A percentile compares a stretch with the other conserved stretches of the same genome.
phyloP scores from a whole-genome alignment of 2,329 filamentous ascomycete species.

The Trichoderma brevicompactum region DNA sequence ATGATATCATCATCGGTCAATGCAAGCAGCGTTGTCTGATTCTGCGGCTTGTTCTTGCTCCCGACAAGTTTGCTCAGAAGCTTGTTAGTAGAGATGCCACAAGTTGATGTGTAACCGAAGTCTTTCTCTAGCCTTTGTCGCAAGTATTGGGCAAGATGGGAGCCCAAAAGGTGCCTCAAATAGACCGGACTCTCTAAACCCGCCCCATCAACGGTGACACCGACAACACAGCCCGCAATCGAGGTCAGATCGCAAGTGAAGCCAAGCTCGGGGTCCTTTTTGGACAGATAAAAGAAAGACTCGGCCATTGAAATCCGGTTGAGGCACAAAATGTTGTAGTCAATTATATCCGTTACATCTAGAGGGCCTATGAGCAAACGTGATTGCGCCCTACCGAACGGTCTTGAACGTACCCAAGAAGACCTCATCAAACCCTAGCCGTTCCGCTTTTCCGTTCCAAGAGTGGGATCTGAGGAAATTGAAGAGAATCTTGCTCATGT shows the following conservation, averaged over 20 bases:
- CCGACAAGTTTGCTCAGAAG: conserved; percentile 84
- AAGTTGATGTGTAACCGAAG: conserved; percentile 84
- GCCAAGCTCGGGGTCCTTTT: conserved; percentile 74
- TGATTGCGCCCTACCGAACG: neutral
- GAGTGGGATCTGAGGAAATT: conserved; percentile 71
- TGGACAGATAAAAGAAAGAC: conserved; percentile 81
- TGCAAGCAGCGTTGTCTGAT: conserved; percentile 81
- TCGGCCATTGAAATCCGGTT: conserved; percentile 65
- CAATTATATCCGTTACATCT: conserved; percentile 84
- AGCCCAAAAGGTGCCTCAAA: conserved; percentile 73
- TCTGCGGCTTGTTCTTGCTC: conserved; percentile 81
- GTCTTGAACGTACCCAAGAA: conserved; percentile 48
- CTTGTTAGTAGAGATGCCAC: conserved; percentile 87
- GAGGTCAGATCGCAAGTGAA: conserved; percentile 76
- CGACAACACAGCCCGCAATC: conserved; percentile 65
- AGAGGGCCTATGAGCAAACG: neutral
- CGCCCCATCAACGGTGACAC: conserved; percentile 32
- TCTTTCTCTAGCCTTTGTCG: conserved; percentile 73
- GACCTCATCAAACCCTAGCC: conserved; percentile 89
- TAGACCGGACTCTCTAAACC: conserved; percentile 47
- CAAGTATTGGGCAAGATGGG: conserved; percentile 78
- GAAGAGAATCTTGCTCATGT: conserved; percentile 83
- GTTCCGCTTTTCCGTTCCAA: conserved; percentile 79
- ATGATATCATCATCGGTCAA: conserved; percentile 61
- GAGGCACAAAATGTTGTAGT: conserved; percentile 76